Evolutionary conservation across 352 stramenopile species (phyloP).

Genomic region (Blastocystis sp.): DNA sequence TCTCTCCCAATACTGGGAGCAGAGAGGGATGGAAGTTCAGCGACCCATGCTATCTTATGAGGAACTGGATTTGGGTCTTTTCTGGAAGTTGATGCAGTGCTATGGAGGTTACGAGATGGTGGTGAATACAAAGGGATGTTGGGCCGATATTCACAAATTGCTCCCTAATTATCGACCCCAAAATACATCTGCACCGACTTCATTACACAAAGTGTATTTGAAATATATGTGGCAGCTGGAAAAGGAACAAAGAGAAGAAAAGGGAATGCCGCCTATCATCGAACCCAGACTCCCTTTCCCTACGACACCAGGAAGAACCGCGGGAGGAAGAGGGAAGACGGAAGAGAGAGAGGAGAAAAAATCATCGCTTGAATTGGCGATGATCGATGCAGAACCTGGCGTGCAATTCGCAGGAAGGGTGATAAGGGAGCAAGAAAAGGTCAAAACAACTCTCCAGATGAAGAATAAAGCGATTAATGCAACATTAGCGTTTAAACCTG

Average conservation of each 20-base stretch:
- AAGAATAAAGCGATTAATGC: constrained; percentile 17
- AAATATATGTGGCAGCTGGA: constrained; percentile 54
- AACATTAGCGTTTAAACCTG: background rate
- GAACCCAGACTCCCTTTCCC: background rate
- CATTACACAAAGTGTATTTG: constrained; percentile 53
- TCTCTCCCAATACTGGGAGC: background rate
- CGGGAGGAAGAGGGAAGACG: background rate
- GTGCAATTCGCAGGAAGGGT: constrained; percentile 6
- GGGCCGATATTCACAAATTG: constrained; percentile 6
- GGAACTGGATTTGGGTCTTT: constrained; percentile 37
- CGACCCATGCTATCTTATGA: constrained; percentile 38
- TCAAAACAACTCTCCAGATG: background rate
- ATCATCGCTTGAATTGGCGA: background rate
- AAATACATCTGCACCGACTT: constrained; percentile 38
- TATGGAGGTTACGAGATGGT: constrained; percentile 44
- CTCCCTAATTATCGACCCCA: constrained; percentile 1
- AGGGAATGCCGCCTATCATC: constrained; percentile 41
- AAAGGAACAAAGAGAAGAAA: constrained; percentile 54
- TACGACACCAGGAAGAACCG: background rate
- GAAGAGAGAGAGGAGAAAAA: background rate
- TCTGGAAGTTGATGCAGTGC: constrained; percentile 53
- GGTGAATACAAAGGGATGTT: constrained; percentile 54
- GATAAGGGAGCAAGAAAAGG: constrained; percentile 6
- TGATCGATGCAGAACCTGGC: background rate
- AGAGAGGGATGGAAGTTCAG: constrained; percentile 11